Base-by-base conservation (phyloP, 805 yeast genomes). In the Metschnikowia shivogae region DNA sequence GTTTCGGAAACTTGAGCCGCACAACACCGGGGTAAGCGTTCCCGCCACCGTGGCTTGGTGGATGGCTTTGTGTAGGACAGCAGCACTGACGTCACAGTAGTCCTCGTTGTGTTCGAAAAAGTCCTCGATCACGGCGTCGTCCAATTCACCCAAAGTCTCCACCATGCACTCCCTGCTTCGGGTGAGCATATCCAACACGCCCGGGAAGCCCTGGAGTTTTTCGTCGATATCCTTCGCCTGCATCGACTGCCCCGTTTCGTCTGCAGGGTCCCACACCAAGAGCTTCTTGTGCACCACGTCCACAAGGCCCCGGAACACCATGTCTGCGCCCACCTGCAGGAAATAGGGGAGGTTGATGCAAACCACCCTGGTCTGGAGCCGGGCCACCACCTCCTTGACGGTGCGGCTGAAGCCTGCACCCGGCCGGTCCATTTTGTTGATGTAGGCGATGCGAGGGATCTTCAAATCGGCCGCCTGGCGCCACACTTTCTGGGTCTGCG, bases 401-500 rank as follows among this genome's bases (percentile, higher is more conserved):
- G 97, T 88, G 45, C 96, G 72, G 50, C 96, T 83, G 61, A 81
- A 93, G 0, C 97, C 97, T 1, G 98, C 96, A 17, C 99, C 99
- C 12, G 82, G 85, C 48, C 98, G 75, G 66, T 93, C 99, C 98
- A 93, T 90, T 63, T 93, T 93, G 64, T 93, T 93, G 29, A 93
- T 78, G 60, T 81, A 93, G 10, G 88, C 82, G 10, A 93, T 70
- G 40, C 80, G 76, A 0, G 99, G 98, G 31, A 93, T 81, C 2
- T 64, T 63, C 53, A 82, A 65, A 13, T 75, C 76, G 17, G 68
- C 70, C 1, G 97, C 90, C 63, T 90, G 96, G 50, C 77, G 79
- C 97, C 98, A 93, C 3, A 93, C 98, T 59, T 89, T 92, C 61
- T 90, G 97, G 0, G 99, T 92, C 64, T 93, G 98, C 0, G 98